Percentiles rank a stretch among this genome's conserved stretches.
Conservation (phyloP, 2,329 filamentous ascomycete species). For the Beauveria rudraprayagi region DNA sequence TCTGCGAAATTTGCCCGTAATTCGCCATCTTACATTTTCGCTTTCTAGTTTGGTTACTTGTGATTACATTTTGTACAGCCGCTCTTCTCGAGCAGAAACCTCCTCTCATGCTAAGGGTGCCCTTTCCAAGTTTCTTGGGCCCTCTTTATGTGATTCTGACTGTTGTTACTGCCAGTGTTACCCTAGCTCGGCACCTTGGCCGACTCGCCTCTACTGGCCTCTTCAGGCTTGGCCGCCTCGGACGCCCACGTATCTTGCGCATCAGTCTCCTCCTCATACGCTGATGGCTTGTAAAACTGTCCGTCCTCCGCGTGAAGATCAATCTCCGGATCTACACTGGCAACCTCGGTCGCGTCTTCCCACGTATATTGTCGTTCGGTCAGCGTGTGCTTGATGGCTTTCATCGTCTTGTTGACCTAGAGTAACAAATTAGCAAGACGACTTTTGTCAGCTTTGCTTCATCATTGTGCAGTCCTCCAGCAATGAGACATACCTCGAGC, state of each 20-base stretch:
- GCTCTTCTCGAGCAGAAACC: background rate
- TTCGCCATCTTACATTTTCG: slow-evolving; percentile 2
- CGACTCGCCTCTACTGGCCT: slow-evolving; percentile 6
- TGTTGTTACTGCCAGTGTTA: background rate
- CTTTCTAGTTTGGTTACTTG: background rate
- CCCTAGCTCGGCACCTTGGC: slow-evolving; percentile 9
- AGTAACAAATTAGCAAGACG: slow-evolving; percentile 6
- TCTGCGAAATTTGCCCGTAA: background rate
- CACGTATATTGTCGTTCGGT: slow-evolving; percentile 86
- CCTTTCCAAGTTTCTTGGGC: background rate
- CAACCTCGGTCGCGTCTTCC: slow-evolving; percentile 64
- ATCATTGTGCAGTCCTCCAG: background rate
- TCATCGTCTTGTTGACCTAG: slow-evolving; percentile 70
- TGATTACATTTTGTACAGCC: slow-evolving; percentile 8
- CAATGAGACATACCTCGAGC: slow-evolving; percentile 47
- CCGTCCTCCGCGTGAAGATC: slow-evolving; percentile 43
- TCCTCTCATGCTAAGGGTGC: background rate
- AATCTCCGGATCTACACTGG: slow-evolving; percentile 58
- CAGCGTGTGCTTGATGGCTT: slow-evolving; percentile 72
- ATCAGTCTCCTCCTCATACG: slow-evolving; percentile 27
- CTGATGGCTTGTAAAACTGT: slow-evolving; percentile 40
- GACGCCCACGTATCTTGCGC: slow-evolving; percentile 18
- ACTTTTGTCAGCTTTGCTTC: slow-evolving; percentile 11
- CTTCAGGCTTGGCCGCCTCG: slow-evolving; percentile 15
- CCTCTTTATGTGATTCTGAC: background rate